Conservation (phyloP, 768 basidiomycete species). For the Sarcomyxa edulis region DNA sequence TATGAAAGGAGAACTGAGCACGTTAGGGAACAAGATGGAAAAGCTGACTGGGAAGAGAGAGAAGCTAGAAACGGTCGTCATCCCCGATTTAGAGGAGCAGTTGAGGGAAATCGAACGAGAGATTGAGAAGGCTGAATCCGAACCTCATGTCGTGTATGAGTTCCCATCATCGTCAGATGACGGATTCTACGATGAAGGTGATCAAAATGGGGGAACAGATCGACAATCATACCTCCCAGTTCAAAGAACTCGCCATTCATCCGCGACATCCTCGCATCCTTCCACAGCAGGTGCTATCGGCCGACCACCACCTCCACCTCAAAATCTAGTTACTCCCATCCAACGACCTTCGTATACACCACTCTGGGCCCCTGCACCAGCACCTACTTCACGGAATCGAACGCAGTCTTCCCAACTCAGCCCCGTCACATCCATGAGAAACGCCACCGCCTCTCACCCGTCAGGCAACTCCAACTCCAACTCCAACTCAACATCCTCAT, state of each 20-base stretch:
- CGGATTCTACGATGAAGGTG: background rate
- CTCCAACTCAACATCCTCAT: too few relatives aligned
- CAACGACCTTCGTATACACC: slow-evolving; percentile 8
- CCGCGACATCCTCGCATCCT: slow-evolving; percentile 12
- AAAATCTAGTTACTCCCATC: too few relatives aligned
- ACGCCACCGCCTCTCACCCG: background rate
- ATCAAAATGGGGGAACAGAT: background rate
- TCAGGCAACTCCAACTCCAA: slow-evolving; percentile 1
- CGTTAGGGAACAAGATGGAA: slow-evolving; percentile 59
- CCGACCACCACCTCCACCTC: slow-evolving; percentile 13
- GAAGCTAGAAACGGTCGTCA: slow-evolving; percentile 50
- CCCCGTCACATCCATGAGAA: background rate
- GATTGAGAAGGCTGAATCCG: slow-evolving; percentile 1
- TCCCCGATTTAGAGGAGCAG: slow-evolving; percentile 66
- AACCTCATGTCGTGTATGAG: background rate
- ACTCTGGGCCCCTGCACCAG: slow-evolving; percentile 1
- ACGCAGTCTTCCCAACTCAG: background rate
- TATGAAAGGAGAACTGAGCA: slow-evolving; percentile 52
- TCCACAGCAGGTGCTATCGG: slow-evolving; percentile 13
- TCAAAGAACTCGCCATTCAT: slow-evolving; percentile 15
- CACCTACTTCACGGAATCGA: background rate
- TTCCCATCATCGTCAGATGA: background rate
- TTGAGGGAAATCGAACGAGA: slow-evolving; percentile 5
- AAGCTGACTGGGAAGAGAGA: slow-evolving; percentile 60
- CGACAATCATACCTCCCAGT: slow-evolving; percentile 7